Conservation (phyloP, 345 rosid species). For the Nasturtium officinale region DNA sequence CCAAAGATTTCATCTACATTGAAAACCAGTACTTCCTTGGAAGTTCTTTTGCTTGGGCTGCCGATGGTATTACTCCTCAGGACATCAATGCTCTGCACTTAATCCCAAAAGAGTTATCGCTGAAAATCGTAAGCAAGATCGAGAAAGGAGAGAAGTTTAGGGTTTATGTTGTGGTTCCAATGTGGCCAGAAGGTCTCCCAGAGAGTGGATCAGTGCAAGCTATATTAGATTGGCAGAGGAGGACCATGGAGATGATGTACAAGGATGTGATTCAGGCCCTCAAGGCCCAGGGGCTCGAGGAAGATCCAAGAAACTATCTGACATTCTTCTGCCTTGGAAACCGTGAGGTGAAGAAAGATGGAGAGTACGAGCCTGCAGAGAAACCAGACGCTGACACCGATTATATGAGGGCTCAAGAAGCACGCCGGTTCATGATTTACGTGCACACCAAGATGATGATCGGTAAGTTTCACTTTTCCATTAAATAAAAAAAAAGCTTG, state of each 20-base stretch:
- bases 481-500: too few relatives aligned
- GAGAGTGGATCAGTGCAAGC: conserved; percentile 97
- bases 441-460: conserved; percentile 99
- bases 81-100: conserved; percentile 85
- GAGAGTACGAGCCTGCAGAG: conserved; percentile 92
- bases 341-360: conserved; percentile 83
- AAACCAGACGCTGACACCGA: conserved; percentile 61
- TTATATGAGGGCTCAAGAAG: conserved; percentile 72
- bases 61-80: conserved; percentile 83
- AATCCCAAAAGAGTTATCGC: conserved; percentile 94
- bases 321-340: conserved; percentile 97
- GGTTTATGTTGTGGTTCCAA: conserved; percentile 87
- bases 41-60: conserved; percentile 80
- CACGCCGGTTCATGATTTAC: conserved; percentile 89
- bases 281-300: conserved; percentile 63
- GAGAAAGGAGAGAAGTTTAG: conserved; percentile 86
- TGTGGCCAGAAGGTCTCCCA: conserved; percentile 99
- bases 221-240: conserved; percentile 93
- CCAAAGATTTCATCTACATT: conserved; percentile 88
- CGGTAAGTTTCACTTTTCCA: conserved; percentile 50
- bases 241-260: conserved; percentile 99
- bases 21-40: conserved; percentile 99
- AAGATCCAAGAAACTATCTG: conserved; percentile 89
- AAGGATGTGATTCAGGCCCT: conserved; percentile 77
- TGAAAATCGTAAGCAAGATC: conserved; percentile 91